phyloP scores from a whole-genome alignment of 164 flowering plant genomes.

The Buxus sempervirens region DNA sequence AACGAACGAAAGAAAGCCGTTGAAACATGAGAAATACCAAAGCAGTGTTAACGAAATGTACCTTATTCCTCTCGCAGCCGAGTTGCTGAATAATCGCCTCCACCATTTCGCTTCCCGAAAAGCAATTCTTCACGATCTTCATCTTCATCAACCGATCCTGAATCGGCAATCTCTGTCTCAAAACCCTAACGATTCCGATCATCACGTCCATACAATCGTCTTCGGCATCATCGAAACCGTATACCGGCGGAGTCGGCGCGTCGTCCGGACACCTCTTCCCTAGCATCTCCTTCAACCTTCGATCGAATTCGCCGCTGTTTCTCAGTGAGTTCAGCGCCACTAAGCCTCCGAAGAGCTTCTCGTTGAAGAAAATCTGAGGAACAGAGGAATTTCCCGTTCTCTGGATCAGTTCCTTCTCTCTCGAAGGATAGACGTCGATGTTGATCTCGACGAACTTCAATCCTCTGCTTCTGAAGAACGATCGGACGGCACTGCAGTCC shows the following conservation, averaged over 20 bases:
- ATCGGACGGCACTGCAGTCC: conserved; percentile 70
- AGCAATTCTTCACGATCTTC: conserved; percentile 84
- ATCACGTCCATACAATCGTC: conserved; percentile 50
- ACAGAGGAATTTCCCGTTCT: conserved; percentile 58
- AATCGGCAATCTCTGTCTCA: conserved; percentile 76
- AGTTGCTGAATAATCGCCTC: conserved; percentile 57
- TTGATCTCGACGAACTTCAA: conserved; percentile 75
- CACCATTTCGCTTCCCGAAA: conserved; percentile 66
- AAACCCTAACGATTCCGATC: conserved; percentile 46
- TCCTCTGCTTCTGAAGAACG: conserved; percentile 54
- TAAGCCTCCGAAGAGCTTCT: conserved; percentile 73
- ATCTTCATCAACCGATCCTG: conserved; percentile 78
- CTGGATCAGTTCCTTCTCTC: conserved; percentile 69
- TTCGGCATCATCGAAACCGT: conserved; percentile 76
- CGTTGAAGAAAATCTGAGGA: conserved; percentile 88
- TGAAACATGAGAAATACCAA: too few relatives aligned
- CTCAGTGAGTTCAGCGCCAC: conserved; percentile 80
- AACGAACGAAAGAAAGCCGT: too few relatives aligned
- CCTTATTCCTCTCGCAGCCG: conserved; percentile 70
- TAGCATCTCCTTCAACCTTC: conserved; percentile 53
- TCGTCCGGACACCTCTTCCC: conserved; percentile 49
- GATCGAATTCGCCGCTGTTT: conserved; percentile 65
- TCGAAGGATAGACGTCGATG: conserved; percentile 69
- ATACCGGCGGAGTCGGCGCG: conserved; percentile 66
- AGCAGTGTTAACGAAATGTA: conserved; percentile 13